Percentiles rank a stretch among this genome's conserved stretches.
These are phyloP conservation scores for Puccinellia tenuiflora DNA, from an alignment of 176 grass and related monocot species.

Conservation along the genomic window DNA sequence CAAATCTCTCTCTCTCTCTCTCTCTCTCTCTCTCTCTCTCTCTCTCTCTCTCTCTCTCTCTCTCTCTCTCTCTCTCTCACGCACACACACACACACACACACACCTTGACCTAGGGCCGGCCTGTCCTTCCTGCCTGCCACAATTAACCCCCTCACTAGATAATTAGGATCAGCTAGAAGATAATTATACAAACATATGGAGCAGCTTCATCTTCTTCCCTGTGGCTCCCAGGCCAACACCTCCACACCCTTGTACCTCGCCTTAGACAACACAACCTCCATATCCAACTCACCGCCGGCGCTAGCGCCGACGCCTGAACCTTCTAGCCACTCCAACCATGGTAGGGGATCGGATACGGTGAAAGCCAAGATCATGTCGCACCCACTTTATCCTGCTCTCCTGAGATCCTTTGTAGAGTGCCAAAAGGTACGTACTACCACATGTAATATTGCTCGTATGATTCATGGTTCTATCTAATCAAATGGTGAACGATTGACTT, in stretches of 20 bases:
- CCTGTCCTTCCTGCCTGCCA: constrained; percentile 10
- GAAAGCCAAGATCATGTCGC: constrained; percentile 80
- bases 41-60: neutral
- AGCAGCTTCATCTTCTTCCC: constrained; percentile 40
- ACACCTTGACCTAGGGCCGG: constrained; percentile 16
- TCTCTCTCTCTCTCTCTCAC: too few species aligned
- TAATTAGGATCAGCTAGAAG: constrained; percentile 26
- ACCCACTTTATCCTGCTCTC: constrained; percentile 68
- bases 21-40: neutral
- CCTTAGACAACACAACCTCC: constrained; percentile 20
- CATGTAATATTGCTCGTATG: neutral
- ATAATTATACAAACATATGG: constrained; percentile 36
- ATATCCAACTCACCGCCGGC: constrained; percentile 8
- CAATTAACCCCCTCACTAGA: constrained; percentile 18
- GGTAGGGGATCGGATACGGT: constrained; percentile 34
- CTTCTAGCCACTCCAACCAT: constrained; percentile 5
- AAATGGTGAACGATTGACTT: neutral
- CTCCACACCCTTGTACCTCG: constrained; percentile 29
- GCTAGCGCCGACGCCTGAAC: neutral
- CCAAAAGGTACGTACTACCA: constrained; percentile 45
- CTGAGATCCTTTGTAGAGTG: constrained; percentile 73
- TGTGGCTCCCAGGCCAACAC: constrained; percentile 35
- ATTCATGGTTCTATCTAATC: neutral
- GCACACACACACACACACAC: too few species aligned
- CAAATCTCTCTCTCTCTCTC: neutral